A percentile compares a stretch with the other conserved stretches of the same genome.
Evolutionary conservation across 2,329 filamentous ascomycete genomes (phyloP).

Genomic region (Hymenoscyphus linearis): DNA sequence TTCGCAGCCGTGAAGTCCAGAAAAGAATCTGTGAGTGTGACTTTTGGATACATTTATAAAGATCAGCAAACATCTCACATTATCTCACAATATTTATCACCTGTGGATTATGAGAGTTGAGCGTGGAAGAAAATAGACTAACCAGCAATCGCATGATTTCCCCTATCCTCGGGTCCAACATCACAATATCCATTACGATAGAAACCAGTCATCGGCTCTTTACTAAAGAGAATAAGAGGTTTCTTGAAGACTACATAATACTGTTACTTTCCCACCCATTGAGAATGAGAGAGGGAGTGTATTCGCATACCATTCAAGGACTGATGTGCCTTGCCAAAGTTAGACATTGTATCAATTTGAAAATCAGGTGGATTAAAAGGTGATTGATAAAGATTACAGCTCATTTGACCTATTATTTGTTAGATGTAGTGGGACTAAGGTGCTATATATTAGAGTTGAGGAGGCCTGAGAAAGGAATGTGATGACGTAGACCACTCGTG

Average conservation of each 20-base stretch:
- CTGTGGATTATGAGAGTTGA: neutral
- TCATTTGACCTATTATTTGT: neutral
- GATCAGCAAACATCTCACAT: neutral
- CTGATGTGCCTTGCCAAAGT: slow-evolving; percentile 2
- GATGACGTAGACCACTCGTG: neutral
- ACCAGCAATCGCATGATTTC: slow-evolving; percentile 54
- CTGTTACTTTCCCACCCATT: neutral
- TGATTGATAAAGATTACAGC: neutral
- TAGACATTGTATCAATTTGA: neutral
- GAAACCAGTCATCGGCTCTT: slow-evolving; percentile 54
- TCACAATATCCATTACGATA: slow-evolving; percentile 56
- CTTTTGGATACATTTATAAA: slow-evolving; percentile 21
- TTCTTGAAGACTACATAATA: slow-evolving; percentile 46
- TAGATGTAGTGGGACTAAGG: neutral
- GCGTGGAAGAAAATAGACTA: neutral
- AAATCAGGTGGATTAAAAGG: neutral
- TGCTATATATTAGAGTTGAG: neutral
- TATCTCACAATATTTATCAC: neutral
- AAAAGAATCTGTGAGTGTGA: slow-evolving; percentile 54
- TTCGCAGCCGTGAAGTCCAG: slow-evolving; percentile 53
- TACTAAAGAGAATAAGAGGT: slow-evolving; percentile 52
- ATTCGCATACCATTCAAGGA: slow-evolving; percentile 5
- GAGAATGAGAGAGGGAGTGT: neutral
- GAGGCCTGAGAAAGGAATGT: neutral
- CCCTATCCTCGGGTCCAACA: slow-evolving; percentile 46